Base-by-base conservation (phyloP, 352 stramenopile species). In the Phytophthora kernoviae region DNA sequence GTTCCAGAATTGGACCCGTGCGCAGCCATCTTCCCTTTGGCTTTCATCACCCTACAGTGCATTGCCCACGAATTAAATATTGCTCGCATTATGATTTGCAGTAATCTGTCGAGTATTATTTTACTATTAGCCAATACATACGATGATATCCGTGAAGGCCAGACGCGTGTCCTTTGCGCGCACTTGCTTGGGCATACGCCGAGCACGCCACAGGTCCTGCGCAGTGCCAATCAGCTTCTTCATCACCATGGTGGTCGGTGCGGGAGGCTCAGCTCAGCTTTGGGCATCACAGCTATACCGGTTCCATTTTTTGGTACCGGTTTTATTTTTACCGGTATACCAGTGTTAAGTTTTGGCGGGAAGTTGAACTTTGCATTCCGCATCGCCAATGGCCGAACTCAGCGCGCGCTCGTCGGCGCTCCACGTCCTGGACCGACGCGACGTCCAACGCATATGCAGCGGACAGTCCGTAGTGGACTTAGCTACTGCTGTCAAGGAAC, bases 381-480 rank as follows among this genome's bases (percentile, higher is more conserved):
- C 24, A 30, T 30, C 24, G n/a, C n/a, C n/a, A n/a, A 30, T 30
- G 24, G 3, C 24, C 24, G 24, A 3, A 30, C 24, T 30, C 24
- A 6, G 6, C 6, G 24, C 24, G 24, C 24, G 24, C 24, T 40
- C 10, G 21, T 58, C 52, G 48, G 45, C 42, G 51, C 60, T 88
- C 30, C 73, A 71, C n/a, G 76, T 73, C 44, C 65, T 88, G 17
- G 58, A 70, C 10, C 64, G 63, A 32, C 62, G 68, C 32, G 81
- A 90, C 50, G 75, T 87, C 50, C 77, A 87, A 65, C 77, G 77
- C 39, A 88, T 90, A 40, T 91, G 81, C 73, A 91, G 81, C 32
- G 95, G 96, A 0, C 96, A 99, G 81, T 97, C 97, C 22, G 88
- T 99, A 24, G 90, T 96, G 24, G 91, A 98, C 74, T 80, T 99